Percentiles rank a stretch among this genome's conserved stretches.
These are phyloP conservation scores for Trichophyton benhamiae DNA, from an alignment of 2,329 filamentous ascomycete genomes.

Conservation along the genomic window DNA sequence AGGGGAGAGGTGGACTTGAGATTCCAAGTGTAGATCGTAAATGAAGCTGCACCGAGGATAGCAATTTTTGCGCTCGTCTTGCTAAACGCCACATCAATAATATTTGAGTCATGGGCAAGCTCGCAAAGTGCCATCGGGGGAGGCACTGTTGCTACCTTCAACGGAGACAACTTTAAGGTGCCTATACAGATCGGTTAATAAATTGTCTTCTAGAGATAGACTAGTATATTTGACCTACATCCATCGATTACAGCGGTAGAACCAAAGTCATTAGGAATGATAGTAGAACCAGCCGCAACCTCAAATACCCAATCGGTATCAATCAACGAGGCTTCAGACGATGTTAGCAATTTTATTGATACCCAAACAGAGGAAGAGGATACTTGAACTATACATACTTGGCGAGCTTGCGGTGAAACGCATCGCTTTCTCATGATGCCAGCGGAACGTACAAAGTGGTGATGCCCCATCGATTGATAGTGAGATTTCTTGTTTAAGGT, in stretches of 20 bases:
- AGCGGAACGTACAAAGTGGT: slow-evolving; percentile 34
- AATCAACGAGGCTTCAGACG: slow-evolving; percentile 37
- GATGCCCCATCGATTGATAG: slow-evolving; percentile 23
- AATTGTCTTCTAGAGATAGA: slow-evolving; percentile 1
- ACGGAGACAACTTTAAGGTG: slow-evolving; percentile 68
- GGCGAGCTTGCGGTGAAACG: slow-evolving; percentile 47
- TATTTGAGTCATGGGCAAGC: slow-evolving; percentile 48
- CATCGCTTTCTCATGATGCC: slow-evolving; percentile 80
- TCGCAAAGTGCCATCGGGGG: slow-evolving; percentile 86
- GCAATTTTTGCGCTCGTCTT: slow-evolving; percentile 53
- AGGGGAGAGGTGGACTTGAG: slow-evolving; percentile 35
- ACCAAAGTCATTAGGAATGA: slow-evolving; percentile 63
- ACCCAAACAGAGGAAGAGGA: slow-evolving; percentile 11
- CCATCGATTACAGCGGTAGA: slow-evolving; percentile 78
- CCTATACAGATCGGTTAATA: slow-evolving; percentile 29
- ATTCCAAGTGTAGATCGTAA: slow-evolving; percentile 61
- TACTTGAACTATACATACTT: slow-evolving; percentile 36
- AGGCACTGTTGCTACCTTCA: slow-evolving; percentile 72
- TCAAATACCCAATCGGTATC: slow-evolving; percentile 57
- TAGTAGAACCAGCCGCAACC: slow-evolving; percentile 55
- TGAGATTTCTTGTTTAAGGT: slow-evolving; percentile 79
- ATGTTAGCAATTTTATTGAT: background rate
- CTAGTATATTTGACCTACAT: slow-evolving; percentile 29
- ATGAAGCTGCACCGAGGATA: slow-evolving; percentile 53
- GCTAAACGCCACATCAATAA: slow-evolving; percentile 64